Evolutionary conservation across 768 basidiomycete species (phyloP).

Genomic region (Tulasnella sp.): DNA sequence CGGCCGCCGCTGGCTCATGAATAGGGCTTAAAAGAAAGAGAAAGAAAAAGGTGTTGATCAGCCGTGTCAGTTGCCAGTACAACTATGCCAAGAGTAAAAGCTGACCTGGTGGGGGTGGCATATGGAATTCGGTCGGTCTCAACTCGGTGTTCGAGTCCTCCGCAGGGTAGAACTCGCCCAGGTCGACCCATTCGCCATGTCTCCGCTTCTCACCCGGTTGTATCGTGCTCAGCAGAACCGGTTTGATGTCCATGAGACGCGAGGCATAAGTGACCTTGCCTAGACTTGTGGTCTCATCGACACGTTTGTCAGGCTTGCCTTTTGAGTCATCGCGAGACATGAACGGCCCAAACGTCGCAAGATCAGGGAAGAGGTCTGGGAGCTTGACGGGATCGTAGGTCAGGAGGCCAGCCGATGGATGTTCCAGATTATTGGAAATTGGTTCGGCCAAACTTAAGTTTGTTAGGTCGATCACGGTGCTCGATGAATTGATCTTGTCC

Average conservation of each 20-base stretch:
- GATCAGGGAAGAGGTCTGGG: conserved; percentile 73
- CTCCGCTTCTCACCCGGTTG: conserved; percentile 69
- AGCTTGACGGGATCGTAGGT: conserved; percentile 24
- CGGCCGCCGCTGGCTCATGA: not conserved
- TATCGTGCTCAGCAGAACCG: conserved; percentile 73
- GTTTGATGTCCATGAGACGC: conserved; percentile 68
- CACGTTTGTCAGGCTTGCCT: conserved; percentile 50
- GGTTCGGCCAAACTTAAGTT: conserved; percentile 10
- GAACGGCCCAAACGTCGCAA: conserved; percentile 36
- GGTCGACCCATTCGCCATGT: conserved; percentile 48
- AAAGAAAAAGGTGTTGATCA: not conserved
- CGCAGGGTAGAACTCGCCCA: conserved; percentile 30
- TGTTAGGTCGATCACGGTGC: conserved; percentile 17
- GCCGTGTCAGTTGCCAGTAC: not conserved
- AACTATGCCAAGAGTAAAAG: not conserved
- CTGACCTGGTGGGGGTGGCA: conserved; percentile 17
- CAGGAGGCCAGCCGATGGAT: not conserved
- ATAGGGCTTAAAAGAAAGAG: conserved; percentile 4
- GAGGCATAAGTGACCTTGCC: conserved; percentile 66
- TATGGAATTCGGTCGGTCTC: conserved; percentile 16
- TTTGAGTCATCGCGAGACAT: conserved; percentile 25
- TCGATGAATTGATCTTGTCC: conserved; percentile 7
- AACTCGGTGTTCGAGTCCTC: conserved; percentile 16
- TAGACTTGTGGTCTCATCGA: conserved; percentile 61
- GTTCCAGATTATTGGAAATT: not conserved